phyloP scores from a whole-genome alignment of 2,329 filamentous ascomycete species.

The Paracoccidioides lutzii region DNA sequence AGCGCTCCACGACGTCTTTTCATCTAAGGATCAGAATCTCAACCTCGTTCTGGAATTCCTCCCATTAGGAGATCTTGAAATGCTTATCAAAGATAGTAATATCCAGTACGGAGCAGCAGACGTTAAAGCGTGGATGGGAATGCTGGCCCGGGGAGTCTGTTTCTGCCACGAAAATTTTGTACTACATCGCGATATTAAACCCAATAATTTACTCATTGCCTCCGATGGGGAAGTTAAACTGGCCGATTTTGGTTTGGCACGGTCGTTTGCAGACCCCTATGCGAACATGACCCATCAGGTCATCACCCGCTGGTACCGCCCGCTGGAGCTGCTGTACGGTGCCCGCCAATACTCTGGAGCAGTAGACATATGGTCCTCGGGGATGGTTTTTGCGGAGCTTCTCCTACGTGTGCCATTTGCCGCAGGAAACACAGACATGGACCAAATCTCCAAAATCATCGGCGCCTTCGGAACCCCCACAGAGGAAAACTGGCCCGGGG shows the following conservation, averaged over 20 bases:
- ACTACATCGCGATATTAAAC: slow-evolving; percentile 95
- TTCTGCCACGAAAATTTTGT: slow-evolving; percentile 95
- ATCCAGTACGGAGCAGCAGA: slow-evolving; percentile 78
- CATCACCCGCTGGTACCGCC: slow-evolving; percentile 93
- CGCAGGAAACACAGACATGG: slow-evolving; percentile 69
- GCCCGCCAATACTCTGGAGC: slow-evolving; percentile 78
- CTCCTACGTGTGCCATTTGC: slow-evolving; percentile 72
- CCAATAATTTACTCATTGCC: slow-evolving; percentile 92
- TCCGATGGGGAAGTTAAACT: slow-evolving; percentile 89
- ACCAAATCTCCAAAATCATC: slow-evolving; percentile 74
- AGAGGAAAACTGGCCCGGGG: slow-evolving; percentile 91
- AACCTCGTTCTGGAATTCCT: slow-evolving; percentile 92
- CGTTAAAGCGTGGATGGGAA: slow-evolving; percentile 97
- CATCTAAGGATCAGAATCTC: slow-evolving; percentile 89
- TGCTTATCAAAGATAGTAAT: slow-evolving; percentile 76
- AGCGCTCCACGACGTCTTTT: slow-evolving; percentile 81
- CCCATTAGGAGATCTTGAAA: slow-evolving; percentile 85
- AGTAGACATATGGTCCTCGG: slow-evolving; percentile 90
- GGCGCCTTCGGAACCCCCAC: slow-evolving; percentile 78
- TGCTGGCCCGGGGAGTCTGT: slow-evolving; percentile 85
- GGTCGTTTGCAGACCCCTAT: slow-evolving; percentile 79
- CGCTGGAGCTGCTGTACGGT: slow-evolving; percentile 85
- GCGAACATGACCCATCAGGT: slow-evolving; percentile 83
- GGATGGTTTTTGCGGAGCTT: slow-evolving; percentile 85
- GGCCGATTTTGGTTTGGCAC: slow-evolving; percentile 91